Conservation (phyloP, 2,329 filamentous ascomycete species). For the Berkeleyomyces basicola region DNA sequence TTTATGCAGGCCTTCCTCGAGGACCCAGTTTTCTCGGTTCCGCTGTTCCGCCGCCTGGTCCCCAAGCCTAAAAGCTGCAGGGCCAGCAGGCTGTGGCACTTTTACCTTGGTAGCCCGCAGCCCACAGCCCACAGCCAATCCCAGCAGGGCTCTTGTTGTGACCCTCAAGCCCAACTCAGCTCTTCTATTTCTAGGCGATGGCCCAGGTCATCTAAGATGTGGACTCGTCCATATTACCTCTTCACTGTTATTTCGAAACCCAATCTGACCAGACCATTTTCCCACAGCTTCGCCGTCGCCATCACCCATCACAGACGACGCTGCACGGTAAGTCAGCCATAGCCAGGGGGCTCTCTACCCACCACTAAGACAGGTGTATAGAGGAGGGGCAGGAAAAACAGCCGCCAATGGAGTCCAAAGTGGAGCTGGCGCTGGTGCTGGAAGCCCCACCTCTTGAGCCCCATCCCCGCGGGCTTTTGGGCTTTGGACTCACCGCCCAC, state of each 20-base stretch:
- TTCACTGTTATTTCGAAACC: not conserved
- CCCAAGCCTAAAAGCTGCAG: not conserved
- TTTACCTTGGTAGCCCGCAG: not conserved
- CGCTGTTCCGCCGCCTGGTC: not conserved
- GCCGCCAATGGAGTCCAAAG: not conserved
- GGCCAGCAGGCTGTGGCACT: not conserved
- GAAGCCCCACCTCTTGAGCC: not conserved
- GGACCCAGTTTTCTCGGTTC: not conserved
- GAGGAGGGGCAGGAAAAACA: not conserved
- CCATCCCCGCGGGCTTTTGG: not conserved
- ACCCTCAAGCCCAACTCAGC: not conserved
- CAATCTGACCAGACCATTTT: not conserved
- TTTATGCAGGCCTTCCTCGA: not conserved
- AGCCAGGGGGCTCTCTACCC: not conserved
- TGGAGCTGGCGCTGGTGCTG: not conserved
- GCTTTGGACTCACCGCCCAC: not conserved
- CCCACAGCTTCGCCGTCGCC: not conserved
- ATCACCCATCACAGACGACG: not conserved
- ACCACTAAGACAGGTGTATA: not conserved
- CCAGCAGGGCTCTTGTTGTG: not conserved
- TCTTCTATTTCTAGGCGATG: not conserved
- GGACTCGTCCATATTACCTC: conserved; percentile 1
- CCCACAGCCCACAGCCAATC: not conserved
- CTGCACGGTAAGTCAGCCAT: not conserved
- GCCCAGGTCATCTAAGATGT: conserved; percentile 1